Evolutionary conservation across 805 yeast genomes (phyloP).

Genomic region (Hanseniaspora valbyensis): DNA sequence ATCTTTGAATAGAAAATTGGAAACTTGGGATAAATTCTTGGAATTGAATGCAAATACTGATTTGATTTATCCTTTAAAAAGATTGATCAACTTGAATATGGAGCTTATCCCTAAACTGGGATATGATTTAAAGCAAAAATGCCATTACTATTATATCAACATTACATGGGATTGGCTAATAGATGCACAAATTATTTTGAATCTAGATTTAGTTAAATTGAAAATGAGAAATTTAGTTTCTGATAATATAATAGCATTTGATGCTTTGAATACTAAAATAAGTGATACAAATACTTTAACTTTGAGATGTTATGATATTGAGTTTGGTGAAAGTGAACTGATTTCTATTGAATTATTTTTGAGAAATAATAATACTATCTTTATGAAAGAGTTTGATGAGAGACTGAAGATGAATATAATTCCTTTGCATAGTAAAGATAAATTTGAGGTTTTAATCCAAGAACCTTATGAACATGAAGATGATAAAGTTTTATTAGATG

Average conservation of each 20-base stretch:
- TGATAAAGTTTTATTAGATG: background rate
- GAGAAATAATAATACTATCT: constrained; percentile 21
- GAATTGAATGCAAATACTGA: constrained; percentile 18
- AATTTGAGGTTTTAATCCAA: constrained; percentile 18
- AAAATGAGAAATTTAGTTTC: constrained; percentile 19
- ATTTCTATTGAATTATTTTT: constrained; percentile 22
- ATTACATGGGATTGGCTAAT: constrained; percentile 12
- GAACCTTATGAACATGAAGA: background rate
- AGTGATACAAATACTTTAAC: constrained; percentile 14
- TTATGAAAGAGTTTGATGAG: constrained; percentile 22
- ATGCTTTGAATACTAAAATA: background rate
- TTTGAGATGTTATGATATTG: constrained; percentile 21
- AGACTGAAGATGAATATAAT: constrained; percentile 16
- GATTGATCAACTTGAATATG: constrained; percentile 20
- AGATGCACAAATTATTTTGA: constrained; percentile 13
- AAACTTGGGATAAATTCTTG: constrained; percentile 26
- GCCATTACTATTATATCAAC: background rate
- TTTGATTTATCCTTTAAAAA: constrained; percentile 23
- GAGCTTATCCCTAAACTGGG: constrained; percentile 10
- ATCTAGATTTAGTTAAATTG: constrained; percentile 20
- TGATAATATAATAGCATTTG: constrained; percentile 18
- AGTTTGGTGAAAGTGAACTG: constrained; percentile 22
- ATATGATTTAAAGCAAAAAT: background rate
- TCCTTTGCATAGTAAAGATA: constrained; percentile 20
- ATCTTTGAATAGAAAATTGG: constrained; percentile 9